Percentiles rank a stretch among this genome's conserved stretches.
Evolutionary conservation across 352 stramenopile genomes (phyloP).

Genomic region (Phytophthora fragariaefolia): DNA sequence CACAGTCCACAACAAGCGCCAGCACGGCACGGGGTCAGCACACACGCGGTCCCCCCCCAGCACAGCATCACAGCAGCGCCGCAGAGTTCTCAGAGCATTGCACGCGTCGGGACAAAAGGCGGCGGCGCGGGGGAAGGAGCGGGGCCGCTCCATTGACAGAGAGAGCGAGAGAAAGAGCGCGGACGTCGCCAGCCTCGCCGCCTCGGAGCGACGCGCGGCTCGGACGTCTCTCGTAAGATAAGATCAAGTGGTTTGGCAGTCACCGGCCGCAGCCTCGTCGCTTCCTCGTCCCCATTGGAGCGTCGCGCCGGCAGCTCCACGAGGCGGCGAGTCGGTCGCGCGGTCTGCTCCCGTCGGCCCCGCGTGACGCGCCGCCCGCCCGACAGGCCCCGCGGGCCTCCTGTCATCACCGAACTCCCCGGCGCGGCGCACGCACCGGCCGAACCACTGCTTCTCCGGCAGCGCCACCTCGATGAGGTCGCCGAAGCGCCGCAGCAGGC

Average conservation of each 20-base stretch:
- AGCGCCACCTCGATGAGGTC: constrained; percentile 73
- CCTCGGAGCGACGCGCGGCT: constrained; percentile 24
- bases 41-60: background rate
- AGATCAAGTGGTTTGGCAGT: constrained; percentile 92
- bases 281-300: constrained; percentile 49
- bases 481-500: constrained; percentile 73
- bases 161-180: constrained; percentile 1
- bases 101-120: background rate
- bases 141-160: constrained; percentile 12
- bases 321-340: constrained; percentile 5
- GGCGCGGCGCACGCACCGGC: constrained; percentile 50
- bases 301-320: constrained; percentile 20
- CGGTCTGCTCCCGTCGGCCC: constrained; percentile 6
- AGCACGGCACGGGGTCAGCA: background rate
- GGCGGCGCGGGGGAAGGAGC: constrained; percentile 8
- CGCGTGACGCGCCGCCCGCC: constrained; percentile 16
- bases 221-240: constrained; percentile 61
- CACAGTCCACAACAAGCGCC: constrained; percentile 16
- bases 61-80: background rate
- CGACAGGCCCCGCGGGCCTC: constrained; percentile 6
- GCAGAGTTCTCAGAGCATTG: constrained; percentile 47
- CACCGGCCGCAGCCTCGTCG: constrained; percentile 59
- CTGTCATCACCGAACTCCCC: constrained; percentile 54
- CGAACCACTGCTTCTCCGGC: constrained; percentile 90
- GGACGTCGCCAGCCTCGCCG: background rate